Conservation (phyloP, 768 basidiomycete genomes). For the Dioszegia hungarica region DNA sequence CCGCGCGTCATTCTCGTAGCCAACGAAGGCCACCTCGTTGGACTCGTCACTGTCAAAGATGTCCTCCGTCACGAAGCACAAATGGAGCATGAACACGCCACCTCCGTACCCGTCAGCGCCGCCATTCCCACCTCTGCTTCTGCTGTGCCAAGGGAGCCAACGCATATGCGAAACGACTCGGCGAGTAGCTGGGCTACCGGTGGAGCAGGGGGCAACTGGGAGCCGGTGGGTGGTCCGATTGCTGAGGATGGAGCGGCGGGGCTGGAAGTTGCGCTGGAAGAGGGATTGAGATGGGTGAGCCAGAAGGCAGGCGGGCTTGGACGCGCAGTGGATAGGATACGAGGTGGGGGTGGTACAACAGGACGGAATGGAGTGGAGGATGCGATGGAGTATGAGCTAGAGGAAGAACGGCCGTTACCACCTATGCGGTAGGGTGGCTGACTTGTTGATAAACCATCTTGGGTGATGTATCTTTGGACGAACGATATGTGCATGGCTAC, state of each 20-base stretch:
- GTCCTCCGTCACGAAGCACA: slow-evolving; percentile 74
- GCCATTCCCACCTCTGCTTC: not conserved
- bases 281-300: slow-evolving; percentile 29
- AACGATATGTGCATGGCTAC: no score
- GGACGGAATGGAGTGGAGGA: slow-evolving; percentile 2
- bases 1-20: slow-evolving; percentile 95
- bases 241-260: slow-evolving; percentile 19
- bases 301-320: slow-evolving; percentile 3
- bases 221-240: slow-evolving; percentile 11
- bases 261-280: slow-evolving; percentile 35
- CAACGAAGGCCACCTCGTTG: slow-evolving; percentile 71
- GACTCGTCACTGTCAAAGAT: slow-evolving; percentile 93
- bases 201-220: not conserved
- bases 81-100: not conserved
- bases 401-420: slow-evolving; percentile 3
- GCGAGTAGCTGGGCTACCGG: slow-evolving; percentile 22
- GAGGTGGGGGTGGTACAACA: not conserved
- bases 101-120: not conserved
- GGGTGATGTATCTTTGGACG: no score
- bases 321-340: not conserved
- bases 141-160: not conserved
- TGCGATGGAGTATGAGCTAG: slow-evolving; percentile 15
- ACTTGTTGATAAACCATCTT: not conserved
- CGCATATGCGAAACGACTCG: not conserved
- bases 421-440: not conserved